Percentiles rank a stretch among this genome's conserved stretches.
These are phyloP conservation scores for Pseudogymnoascus sp. DNA, from an alignment of 2,329 filamentous ascomycete species.

Conservation along the genomic window DNA sequence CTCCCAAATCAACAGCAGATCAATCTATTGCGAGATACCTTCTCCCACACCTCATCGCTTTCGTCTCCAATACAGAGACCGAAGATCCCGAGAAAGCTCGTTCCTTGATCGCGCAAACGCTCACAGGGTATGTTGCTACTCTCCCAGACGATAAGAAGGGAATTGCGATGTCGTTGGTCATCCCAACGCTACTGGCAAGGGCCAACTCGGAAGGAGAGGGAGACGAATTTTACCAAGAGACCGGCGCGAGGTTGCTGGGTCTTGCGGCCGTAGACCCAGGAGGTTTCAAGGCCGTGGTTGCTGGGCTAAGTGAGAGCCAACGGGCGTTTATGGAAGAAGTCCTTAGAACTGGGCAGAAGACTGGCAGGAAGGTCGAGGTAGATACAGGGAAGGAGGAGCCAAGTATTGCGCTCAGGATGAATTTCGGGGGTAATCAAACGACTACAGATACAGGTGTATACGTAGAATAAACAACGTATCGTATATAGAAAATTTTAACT, in stretches of 20 bases:
- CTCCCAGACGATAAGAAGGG: constrained; percentile 38
- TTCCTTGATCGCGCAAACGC: constrained; percentile 59
- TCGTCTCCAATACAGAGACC: constrained; percentile 58
- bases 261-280: constrained; percentile 66
- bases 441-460: not conserved
- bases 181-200: constrained; percentile 67
- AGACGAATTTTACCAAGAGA: constrained; percentile 53
- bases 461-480: not conserved
- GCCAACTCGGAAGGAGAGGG: constrained; percentile 54
- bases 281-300: constrained; percentile 67
- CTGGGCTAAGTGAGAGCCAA: constrained; percentile 59
- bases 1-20: constrained; percentile 54
- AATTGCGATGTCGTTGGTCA: constrained; percentile 63
- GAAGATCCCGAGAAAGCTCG: constrained; percentile 76
- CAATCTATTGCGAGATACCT: constrained; percentile 67
- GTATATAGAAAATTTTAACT: not conserved
- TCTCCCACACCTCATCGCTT: constrained; percentile 65
- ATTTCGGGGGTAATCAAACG: constrained; percentile 51
- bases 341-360: constrained; percentile 53
- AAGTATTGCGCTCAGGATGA: constrained; percentile 88
- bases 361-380: constrained; percentile 31
- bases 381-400: constrained; percentile 49
- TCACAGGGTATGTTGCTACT: constrained; percentile 60
- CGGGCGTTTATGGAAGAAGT: constrained; percentile 74
- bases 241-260: constrained; percentile 67